These are phyloP conservation scores for Amylocarpus encephaloides DNA, from an alignment of 2,329 filamentous ascomycete species.

Conservation along the genomic window DNA sequence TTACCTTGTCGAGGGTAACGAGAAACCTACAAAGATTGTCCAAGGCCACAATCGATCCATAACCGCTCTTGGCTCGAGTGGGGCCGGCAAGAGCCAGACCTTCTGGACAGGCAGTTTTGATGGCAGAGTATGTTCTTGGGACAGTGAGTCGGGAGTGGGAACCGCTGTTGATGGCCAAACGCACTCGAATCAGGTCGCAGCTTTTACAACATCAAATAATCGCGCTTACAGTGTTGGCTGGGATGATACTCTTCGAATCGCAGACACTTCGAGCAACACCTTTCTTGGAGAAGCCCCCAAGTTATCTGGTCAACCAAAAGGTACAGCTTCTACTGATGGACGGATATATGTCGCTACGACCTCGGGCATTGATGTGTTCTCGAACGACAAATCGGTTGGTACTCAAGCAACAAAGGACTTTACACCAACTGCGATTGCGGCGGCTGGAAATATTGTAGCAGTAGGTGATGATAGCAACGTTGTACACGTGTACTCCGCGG, in stretches of 20 bases:
- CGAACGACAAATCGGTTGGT: slow-evolving; percentile 54
- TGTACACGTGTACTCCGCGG: slow-evolving; percentile 66
- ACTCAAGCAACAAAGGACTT: slow-evolving; percentile 53
- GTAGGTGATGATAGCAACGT: slow-evolving; percentile 70
- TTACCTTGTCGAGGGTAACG: slow-evolving; percentile 70
- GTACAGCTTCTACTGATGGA: slow-evolving; percentile 50
- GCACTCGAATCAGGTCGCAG: slow-evolving; percentile 81
- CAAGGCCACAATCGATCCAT: slow-evolving; percentile 90
- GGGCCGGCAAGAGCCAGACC: slow-evolving; percentile 45
- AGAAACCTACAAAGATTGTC: slow-evolving; percentile 63
- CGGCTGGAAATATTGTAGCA: slow-evolving; percentile 60
- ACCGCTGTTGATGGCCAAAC: slow-evolving; percentile 69
- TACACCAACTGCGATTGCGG: slow-evolving; percentile 65
- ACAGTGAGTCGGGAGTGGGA: slow-evolving; percentile 62
- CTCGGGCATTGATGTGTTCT: slow-evolving; percentile 53
- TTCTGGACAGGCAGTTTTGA: slow-evolving; percentile 91
- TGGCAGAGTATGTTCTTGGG: slow-evolving; percentile 80
- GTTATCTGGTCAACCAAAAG: slow-evolving; percentile 75
- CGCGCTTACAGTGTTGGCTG: slow-evolving; percentile 83
- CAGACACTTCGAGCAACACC: slow-evolving; percentile 67
- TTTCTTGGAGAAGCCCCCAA: slow-evolving; percentile 65
- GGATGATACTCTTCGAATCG: slow-evolving; percentile 82
- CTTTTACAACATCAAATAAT: slow-evolving; percentile 57
- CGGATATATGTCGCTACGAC: slow-evolving; percentile 45
- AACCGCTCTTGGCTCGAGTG: slow-evolving; percentile 62